Conservation (phyloP, 73 alveolate genomes). For the Paramecium biaurelia region DNA sequence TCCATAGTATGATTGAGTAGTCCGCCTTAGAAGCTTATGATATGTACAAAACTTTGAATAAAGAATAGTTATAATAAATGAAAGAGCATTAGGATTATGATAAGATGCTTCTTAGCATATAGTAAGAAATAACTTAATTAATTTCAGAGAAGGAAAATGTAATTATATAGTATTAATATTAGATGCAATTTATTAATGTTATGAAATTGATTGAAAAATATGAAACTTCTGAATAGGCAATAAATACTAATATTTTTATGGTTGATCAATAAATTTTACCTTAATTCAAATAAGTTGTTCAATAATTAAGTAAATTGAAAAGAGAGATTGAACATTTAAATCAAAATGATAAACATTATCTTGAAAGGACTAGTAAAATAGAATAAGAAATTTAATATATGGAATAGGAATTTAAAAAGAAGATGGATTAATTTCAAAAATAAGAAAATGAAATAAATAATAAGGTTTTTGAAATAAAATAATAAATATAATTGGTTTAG, state of each 20-base stretch:
- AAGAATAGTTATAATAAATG: slow-evolving; percentile 3
- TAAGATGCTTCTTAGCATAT: background rate
- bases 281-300: background rate
- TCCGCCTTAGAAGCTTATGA: background rate
- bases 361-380: background rate
- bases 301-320: slow-evolving; percentile 15
- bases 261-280: slow-evolving; percentile 31
- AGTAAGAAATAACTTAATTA: background rate
- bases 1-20: background rate
- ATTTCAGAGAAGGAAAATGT: background rate
- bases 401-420: slow-evolving; percentile 24
- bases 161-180: background rate
- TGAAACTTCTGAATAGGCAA: background rate
- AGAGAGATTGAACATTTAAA: slow-evolving; percentile 10
- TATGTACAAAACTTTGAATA: background rate
- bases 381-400: background rate
- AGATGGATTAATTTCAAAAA: background rate
- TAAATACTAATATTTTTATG: slow-evolving; percentile 3
- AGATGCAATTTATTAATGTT: background rate
- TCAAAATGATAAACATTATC: background rate
- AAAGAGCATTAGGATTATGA: slow-evolving; percentile 9
- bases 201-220: slow-evolving; percentile 15
- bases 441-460: background rate
- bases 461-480: background rate
- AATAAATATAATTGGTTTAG: background rate